phyloP scores from a whole-genome alignment of 1,139 yeast species.

The Protomyces inundatus region DNA sequence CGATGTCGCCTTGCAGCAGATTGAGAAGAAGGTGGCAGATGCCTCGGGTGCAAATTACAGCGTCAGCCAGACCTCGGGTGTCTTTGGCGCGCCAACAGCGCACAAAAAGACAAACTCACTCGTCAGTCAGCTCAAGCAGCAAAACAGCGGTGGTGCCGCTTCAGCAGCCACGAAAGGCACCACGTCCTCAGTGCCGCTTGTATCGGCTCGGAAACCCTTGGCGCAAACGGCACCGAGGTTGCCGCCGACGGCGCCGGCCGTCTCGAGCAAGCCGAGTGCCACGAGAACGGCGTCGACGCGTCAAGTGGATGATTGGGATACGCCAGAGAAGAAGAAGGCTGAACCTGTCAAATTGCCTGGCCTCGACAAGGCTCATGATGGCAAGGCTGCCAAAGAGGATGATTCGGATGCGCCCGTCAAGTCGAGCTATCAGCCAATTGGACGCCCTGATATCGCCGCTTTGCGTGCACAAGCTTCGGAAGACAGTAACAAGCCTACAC shows the following conservation, averaged over 20 bases:
- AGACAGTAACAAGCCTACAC: slow-evolving; percentile 32
- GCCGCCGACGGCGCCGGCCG: slow-evolving; percentile 32
- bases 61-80: slow-evolving; percentile 38
- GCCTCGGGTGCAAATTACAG: slow-evolving; percentile 97
- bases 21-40: slow-evolving; percentile 69
- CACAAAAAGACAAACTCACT: slow-evolving; percentile 33
- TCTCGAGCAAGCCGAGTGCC: slow-evolving; percentile 34
- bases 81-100: slow-evolving; percentile 42
- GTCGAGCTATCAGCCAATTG: slow-evolving; percentile 53
- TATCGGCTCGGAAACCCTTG: slow-evolving; percentile 30
- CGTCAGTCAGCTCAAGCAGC: slow-evolving; percentile 37
- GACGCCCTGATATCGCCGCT: slow-evolving; percentile 51
- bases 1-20: slow-evolving; percentile 74
- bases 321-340: neutral
- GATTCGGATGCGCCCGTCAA: slow-evolving; percentile 34
- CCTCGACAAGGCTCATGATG: slow-evolving; percentile 56
- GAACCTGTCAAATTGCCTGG: neutral
- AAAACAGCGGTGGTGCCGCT: slow-evolving; percentile 31
- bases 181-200: slow-evolving; percentile 29
- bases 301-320: slow-evolving; percentile 16
- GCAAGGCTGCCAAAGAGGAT: slow-evolving; percentile 50
- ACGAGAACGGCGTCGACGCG: neutral
- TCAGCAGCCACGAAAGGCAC: slow-evolving; percentile 26
- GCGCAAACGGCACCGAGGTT: slow-evolving; percentile 33
- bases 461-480: slow-evolving; percentile 42